phyloP scores from a whole-genome alignment of 1,139 yeast genomes.

The Hemisphaericaspora xylanilytica region DNA sequence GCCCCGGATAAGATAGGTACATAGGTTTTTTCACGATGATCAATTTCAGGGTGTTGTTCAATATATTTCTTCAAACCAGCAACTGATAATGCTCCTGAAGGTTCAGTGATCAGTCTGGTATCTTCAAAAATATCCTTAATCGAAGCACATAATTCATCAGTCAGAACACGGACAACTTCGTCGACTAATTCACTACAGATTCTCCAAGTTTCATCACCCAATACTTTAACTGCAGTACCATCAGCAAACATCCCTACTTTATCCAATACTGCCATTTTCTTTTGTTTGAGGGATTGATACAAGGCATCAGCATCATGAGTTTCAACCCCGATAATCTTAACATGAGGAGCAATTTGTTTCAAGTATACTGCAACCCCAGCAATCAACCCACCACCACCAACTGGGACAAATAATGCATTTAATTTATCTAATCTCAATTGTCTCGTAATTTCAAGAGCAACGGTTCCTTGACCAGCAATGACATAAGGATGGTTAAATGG shows the following conservation, averaged over 20 bases:
- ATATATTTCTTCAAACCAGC: constrained; percentile 92
- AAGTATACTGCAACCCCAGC: constrained; percentile 89
- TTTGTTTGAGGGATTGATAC: constrained; percentile 62
- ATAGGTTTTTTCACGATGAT: constrained; percentile 70
- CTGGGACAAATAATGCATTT: constrained; percentile 85
- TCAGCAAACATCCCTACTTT: constrained; percentile 98
- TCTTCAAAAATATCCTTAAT: constrained; percentile 95
- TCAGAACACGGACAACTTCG: constrained; percentile 80
- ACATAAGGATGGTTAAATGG: constrained; percentile 98
- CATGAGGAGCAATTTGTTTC: constrained; percentile 96
- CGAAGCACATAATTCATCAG: constrained; percentile 97
- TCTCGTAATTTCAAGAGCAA: constrained; percentile 87
- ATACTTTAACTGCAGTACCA: constrained; percentile 93
- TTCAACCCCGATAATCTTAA: constrained; percentile 92
- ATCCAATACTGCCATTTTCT: constrained; percentile 54
- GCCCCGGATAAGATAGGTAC: constrained; percentile 93
- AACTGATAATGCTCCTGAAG: constrained; percentile 93
- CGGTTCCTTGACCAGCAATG: constrained; percentile 99
- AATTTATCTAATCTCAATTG: constrained; percentile 78
- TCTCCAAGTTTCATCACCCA: constrained; percentile 91
- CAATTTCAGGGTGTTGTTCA: constrained; percentile 59
- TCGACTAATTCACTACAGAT: constrained; percentile 77
- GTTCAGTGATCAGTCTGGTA: constrained; percentile 91
- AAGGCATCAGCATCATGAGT: constrained; percentile 93
- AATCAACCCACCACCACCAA: constrained; percentile 96